Percentiles rank a stretch among this genome's conserved stretches.
These are phyloP conservation scores for Aspergillus sp. DNA, from an alignment of 2,329 filamentous ascomycete species.

Conservation along the genomic window DNA sequence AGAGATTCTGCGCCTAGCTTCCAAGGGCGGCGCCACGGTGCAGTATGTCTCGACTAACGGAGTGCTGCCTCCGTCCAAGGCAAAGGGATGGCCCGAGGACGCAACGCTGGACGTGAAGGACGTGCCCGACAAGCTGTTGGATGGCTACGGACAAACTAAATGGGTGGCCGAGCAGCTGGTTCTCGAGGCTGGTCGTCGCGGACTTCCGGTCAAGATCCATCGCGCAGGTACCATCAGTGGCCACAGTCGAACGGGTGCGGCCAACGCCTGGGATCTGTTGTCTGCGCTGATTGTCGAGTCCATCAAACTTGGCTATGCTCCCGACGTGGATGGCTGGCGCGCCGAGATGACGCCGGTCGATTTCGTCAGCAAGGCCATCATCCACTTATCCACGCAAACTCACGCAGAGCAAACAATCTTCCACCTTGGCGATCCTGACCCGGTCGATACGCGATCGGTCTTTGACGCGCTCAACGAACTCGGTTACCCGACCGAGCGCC, in stretches of 20 bases:
- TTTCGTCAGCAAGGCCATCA: conserved; percentile 73
- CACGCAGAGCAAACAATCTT: conserved; percentile 65
- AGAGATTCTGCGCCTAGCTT: conserved; percentile 71
- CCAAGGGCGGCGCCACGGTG: conserved; percentile 66
- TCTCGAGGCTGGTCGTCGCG: conserved; percentile 65
- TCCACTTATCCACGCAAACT: conserved; percentile 65
- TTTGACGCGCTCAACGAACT: conserved; percentile 65
- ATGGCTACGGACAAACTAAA: conserved; percentile 78
- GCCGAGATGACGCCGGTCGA: conserved; percentile 84
- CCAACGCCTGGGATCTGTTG: conserved; percentile 75
- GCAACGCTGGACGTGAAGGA: conserved; percentile 65
- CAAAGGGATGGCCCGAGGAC: conserved; percentile 69
- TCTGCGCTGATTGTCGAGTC: conserved; percentile 77
- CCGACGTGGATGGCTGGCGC: conserved; percentile 71
- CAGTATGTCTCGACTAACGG: conserved; percentile 81
- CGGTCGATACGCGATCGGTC: conserved; percentile 64
- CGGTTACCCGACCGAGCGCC: conserved; percentile 67
- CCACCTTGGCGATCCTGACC: conserved; percentile 72
- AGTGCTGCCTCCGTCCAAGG: conserved; percentile 66
- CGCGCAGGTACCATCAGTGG: conserved; percentile 76
- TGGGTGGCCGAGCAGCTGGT: conserved; percentile 79
- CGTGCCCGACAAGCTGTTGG: conserved; percentile 66
- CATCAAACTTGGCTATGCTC: conserved; percentile 67
- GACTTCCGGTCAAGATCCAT: conserved; percentile 69
- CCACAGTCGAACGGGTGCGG: conserved; percentile 71